phyloP scores from a whole-genome alignment of 2,329 filamentous ascomycete genomes.

The Huntiella abstrusa region DNA sequence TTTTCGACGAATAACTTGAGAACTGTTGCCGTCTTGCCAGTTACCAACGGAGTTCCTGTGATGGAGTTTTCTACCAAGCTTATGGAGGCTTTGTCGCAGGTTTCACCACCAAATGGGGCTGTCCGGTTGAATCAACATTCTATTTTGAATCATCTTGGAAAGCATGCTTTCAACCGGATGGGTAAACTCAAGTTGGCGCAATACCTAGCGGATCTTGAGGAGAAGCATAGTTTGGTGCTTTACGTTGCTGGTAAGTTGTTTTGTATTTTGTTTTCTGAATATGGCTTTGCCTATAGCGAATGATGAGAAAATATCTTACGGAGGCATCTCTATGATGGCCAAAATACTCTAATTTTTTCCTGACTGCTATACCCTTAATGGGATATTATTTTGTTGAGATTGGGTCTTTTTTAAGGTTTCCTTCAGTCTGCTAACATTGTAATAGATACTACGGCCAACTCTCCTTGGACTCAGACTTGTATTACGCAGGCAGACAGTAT shows the following conservation, averaged over 20 bases:
- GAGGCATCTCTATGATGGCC: slow-evolving; percentile 33
- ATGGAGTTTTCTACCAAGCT: slow-evolving; percentile 85
- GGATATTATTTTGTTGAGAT: slow-evolving; percentile 4
- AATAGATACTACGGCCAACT: slow-evolving; percentile 81
- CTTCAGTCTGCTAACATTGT: slow-evolving; percentile 1
- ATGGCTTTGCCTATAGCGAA: slow-evolving; percentile 13
- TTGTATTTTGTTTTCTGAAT: slow-evolving; percentile 4
- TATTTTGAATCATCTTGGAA: slow-evolving; percentile 83
- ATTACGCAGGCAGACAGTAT: slow-evolving; percentile 96
- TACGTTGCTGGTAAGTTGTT: slow-evolving; percentile 59
- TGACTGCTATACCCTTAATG: slow-evolving; percentile 21
- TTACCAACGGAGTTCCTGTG: slow-evolving; percentile 80
- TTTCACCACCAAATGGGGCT: slow-evolving; percentile 75
- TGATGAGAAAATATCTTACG: slow-evolving; percentile 35
- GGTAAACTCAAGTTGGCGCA: slow-evolving; percentile 90
- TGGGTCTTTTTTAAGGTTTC: slow-evolving; percentile 15
- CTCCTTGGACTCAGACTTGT: slow-evolving; percentile 95
- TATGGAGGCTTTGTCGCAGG: slow-evolving; percentile 72
- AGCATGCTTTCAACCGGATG: slow-evolving; percentile 94
- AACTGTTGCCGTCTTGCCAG: slow-evolving; percentile 80
- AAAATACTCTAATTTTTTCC: slow-evolving; percentile 50
- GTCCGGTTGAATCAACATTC: slow-evolving; percentile 84
- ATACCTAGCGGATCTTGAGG: slow-evolving; percentile 88
- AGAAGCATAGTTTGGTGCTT: slow-evolving; percentile 87
- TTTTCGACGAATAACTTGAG: slow-evolving; percentile 83